Base-by-base conservation (phyloP, 2,329 filamentous ascomycete species). In the Aureobasidium melanogenum region DNA sequence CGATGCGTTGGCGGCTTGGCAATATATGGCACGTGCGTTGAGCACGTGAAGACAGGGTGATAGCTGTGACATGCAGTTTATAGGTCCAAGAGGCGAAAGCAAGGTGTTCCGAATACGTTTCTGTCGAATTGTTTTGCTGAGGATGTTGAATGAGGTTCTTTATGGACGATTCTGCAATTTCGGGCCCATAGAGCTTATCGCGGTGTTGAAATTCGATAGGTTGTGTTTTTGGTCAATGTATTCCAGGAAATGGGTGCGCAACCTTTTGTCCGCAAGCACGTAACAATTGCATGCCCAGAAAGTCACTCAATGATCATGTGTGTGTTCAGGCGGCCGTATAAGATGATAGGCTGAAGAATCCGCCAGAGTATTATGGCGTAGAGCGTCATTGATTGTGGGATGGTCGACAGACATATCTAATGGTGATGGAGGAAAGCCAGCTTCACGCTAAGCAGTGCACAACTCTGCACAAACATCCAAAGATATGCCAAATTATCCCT, bases 141-240 rank as follows among this genome's bases (percentile, higher is more conserved):
- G 4, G 17, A 5, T 24, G 1, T 24, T 38, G 8, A 0, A 5
- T 6, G 10, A 5, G 19, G 0, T 17, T 1, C 8, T 6, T 17
- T 6, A 38, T 24, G 28, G 10, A 36, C 9, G 4, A 8, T 8
- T 15, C 4, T 3, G 3, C 2, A 50, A 10, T 14, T 24, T 24
- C 17, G 6, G 10, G 6, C 1, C 8, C 8, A 32, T 3, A 19
- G 28, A 32, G n/a, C 6, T 12, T 3, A 1, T 48, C 1, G 46
- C 12, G 15, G 28, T 19, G 14, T 5, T 19, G 28, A 30, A 14
- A 50, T 50, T 14, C n/a, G 14, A 19, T 7, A n/a, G 2, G 5
- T 36, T n/a, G 30, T 50, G 30, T 24, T 36, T 24, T 30, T 1
- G 9, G 17, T 28, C 15, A 3, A 24, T 8, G 22, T n/a, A 15